phyloP scores from a whole-genome alignment of 2,329 filamentous ascomycete genomes.

The Aspergillus spinulosporus region DNA sequence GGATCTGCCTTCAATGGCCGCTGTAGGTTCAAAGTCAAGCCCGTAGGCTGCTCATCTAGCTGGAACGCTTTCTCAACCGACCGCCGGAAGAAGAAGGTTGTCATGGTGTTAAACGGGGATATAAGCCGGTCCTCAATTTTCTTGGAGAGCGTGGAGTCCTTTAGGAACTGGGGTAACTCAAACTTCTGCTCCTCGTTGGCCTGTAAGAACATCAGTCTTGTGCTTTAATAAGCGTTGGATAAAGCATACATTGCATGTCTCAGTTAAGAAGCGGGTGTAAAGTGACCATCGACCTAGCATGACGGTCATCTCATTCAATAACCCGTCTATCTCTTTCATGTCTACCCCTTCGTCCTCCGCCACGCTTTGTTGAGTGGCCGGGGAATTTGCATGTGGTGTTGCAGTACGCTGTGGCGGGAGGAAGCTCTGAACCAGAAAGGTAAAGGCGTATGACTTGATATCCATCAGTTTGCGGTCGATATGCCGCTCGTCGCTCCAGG shows the following conservation, averaged over 20 bases:
- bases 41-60: conserved; percentile 81
- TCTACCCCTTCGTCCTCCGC: conserved; percentile 92
- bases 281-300: conserved; percentile 95
- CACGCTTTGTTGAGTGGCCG: conserved; percentile 64
- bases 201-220: conserved; percentile 15
- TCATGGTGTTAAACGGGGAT: conserved; percentile 85
- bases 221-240: neutral
- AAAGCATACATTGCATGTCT: conserved; percentile 73
- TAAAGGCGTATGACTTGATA: conserved; percentile 96
- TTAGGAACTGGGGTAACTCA: conserved; percentile 70
- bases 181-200: conserved; percentile 56
- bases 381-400: conserved; percentile 72
- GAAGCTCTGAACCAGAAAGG: conserved; percentile 94
- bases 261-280: conserved; percentile 83
- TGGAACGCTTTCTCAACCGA: conserved; percentile 98
- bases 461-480: conserved; percentile 88
- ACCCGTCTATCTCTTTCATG: conserved; percentile 90
- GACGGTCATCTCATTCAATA: conserved; percentile 82
- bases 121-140: conserved; percentile 76
- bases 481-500: conserved; percentile 85
- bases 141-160: conserved; percentile 73
- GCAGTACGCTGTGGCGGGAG: conserved; percentile 68
- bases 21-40: conserved; percentile 73
- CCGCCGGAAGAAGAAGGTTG: conserved; percentile 92
- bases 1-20: conserved; percentile 72